Base-by-base conservation (phyloP, 1,284 basidiomycete genomes). In the Cutaneotrichosporon cutaneum region DNA sequence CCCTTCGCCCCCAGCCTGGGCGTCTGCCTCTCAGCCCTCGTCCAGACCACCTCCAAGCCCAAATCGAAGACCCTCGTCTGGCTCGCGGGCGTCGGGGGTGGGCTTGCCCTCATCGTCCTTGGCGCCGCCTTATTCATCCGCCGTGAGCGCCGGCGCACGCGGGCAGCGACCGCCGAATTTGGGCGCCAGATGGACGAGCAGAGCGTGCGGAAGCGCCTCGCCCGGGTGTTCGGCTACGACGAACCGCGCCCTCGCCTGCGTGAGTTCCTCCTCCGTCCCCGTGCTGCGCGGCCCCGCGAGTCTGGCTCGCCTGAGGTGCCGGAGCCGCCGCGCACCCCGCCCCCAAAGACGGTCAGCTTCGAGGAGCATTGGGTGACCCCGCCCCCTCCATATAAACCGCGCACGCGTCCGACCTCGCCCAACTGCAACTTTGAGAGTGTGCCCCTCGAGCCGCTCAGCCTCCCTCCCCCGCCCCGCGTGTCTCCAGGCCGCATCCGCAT, bases 1-100 rank as follows among this genome's bases (percentile, higher is more conserved):
- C 61, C 58, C 1, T 72, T 69, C 50, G 70, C 77, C 4, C 51
- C 64, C 5, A 70, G 68, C 5, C 71, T 80, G 6, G 78, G 78
- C 1, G 59, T 79, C 8, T 82, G 82, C 59, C 70, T 82, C 21
- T 66, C 65, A 5, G 64, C 65, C 6, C 59, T 82, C 18, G 67
- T 77, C 54, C 26, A 61, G 33, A 56, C 24, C 18, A 50, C 45
- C 50, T 11, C 51, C 16, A 21, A 27, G 30, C 39, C 56, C 18
- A 63, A 63, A 24, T 60, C 59, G 22, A 39, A 59, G 2, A 67
- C 64, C 55, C 39, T 56, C 10, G 4, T 18, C 21, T 45, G 54
- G 54, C 18, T 56, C 54, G 22, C 10, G 2, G 54, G 14, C 4
- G 27, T 32, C 16, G n/a, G 30, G 8, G 21, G 9, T 11, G 35